These are phyloP conservation scores for Ganoderma multipileum DNA, from an alignment of 1,284 basidiomycete genomes.

Conservation along the genomic window DNA sequence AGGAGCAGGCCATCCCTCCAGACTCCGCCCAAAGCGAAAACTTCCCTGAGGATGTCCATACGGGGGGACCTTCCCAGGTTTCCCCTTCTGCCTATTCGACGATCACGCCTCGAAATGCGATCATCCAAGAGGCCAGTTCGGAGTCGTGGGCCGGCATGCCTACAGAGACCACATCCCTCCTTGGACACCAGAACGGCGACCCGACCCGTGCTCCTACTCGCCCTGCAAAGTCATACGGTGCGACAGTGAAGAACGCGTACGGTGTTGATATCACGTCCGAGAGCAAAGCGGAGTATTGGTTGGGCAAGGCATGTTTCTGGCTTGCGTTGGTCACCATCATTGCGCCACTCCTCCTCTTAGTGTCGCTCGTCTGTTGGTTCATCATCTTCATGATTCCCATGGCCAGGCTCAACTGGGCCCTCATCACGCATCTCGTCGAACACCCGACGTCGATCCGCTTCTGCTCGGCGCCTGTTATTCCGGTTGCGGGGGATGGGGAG, in stretches of 20 bases:
- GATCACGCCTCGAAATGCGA: constrained; percentile 38
- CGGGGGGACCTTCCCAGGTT: constrained; percentile 4
- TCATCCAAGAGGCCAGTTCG: constrained; percentile 37
- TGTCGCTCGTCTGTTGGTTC: constrained; percentile 92
- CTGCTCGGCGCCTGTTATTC: constrained; percentile 76
- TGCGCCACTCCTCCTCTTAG: constrained; percentile 87
- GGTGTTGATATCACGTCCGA: constrained; percentile 43
- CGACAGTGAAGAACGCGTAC: constrained; percentile 49
- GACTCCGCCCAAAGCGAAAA: constrained; percentile 19
- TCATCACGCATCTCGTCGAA: constrained; percentile 84
- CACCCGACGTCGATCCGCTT: constrained; percentile 92
- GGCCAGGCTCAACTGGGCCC: constrained; percentile 96
- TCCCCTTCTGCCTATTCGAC: constrained; percentile 36
- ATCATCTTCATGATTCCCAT: constrained; percentile 96
- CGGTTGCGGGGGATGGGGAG: constrained; percentile 45
- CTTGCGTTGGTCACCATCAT: constrained; percentile 77
- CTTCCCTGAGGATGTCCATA: constrained; percentile 17
- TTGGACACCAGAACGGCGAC: constrained; percentile 33
- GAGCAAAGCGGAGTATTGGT: constrained; percentile 50
- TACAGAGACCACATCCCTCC: constrained; percentile 45
- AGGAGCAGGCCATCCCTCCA: constrained; percentile 44
- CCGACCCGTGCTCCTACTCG: constrained; percentile 35
- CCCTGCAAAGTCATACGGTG: constrained; percentile 73
- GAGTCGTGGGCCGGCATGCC: constrained; percentile 40
- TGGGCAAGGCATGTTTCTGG: constrained; percentile 87